Evolutionary conservation across 2,329 filamentous ascomycete species (phyloP), one percentile per base, ranked within the genome.

Genomic region (Beauveria asiatica): DNA sequence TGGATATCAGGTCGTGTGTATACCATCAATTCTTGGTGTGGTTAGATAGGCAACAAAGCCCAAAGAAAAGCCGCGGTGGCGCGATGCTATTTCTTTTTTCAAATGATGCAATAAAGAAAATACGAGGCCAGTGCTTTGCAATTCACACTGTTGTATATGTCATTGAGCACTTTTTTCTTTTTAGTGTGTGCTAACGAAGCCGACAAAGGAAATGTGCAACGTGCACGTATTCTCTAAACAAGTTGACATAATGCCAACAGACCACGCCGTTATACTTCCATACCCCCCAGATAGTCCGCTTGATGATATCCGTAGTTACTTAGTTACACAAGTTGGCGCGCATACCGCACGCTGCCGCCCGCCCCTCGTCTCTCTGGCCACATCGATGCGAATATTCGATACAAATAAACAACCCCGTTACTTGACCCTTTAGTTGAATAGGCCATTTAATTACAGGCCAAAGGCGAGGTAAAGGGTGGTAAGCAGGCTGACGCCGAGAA

Each of bases 401-500:
- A 60, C 27, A 56, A 51, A 27, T 44, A 25, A 49, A 51, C 33
- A 68, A 41, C 16, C 11, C 37, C 37, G 25, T 1, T 42, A 7
- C 2, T 44, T 10, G 5, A 21, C 6, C 27, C 30, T 7, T 17
- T 13, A 33, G 30, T 11, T 13, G 30, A 33, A 33, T 13, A 13
- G 30, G 11, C 5, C 30, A 13, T 5, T 33, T 5, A 13, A 53
- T 71, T 75, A 82, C 66, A 80, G 62, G 53, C 82, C 73, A 65
- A 81, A 79, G 37, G 76, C 78, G 44, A 84, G 70, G 45, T 74
- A 77, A 62, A 80, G 66, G 6, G 70, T 64, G 68, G 77, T 61
- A 64, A 74, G 3, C 4, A 80, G 69, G 33, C 81, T 69, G 44
- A 76, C 78, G 9, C 70, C 73, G 78, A 81, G 82, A 60, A 84